Evolutionary conservation across 768 basidiomycete genomes (phyloP).

Genomic region (Fomitopsis pulvina): DNA sequence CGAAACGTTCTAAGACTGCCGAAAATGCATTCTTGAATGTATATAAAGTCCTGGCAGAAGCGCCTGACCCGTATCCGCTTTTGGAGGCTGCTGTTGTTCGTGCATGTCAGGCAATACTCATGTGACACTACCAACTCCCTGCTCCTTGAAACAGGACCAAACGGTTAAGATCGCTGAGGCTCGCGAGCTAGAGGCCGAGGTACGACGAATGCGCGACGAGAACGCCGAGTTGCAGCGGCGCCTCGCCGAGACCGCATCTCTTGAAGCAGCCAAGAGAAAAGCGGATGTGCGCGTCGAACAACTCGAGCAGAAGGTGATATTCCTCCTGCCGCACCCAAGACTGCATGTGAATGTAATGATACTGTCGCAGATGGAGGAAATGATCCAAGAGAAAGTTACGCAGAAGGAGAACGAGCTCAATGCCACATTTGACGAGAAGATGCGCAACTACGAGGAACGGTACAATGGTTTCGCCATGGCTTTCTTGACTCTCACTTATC

Average conservation of each 20-base stretch:
- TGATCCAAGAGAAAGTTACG: constrained; percentile 82
- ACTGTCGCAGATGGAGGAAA: constrained; percentile 78
- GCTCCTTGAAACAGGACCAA: constrained; percentile 61
- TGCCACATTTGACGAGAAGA: constrained; percentile 92
- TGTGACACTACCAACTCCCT: not conserved
- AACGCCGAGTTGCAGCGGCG: constrained; percentile 73
- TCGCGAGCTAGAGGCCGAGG: constrained; percentile 64
- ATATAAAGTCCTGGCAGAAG: constrained; percentile 95
- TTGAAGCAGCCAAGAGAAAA: constrained; percentile 73
- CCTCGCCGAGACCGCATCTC: constrained; percentile 50
- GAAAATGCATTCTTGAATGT: constrained; percentile 97
- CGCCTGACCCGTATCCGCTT: constrained; percentile 94
- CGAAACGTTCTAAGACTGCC: constrained; percentile 83
- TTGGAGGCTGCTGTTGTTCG: constrained; percentile 88
- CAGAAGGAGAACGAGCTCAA: constrained; percentile 97
- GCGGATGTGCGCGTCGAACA: constrained; percentile 67
- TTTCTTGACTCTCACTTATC: not conserved
- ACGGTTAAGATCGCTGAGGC: constrained; percentile 86
- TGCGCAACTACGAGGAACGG: constrained; percentile 96
- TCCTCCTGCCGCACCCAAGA: not conserved
- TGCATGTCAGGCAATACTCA: no score
- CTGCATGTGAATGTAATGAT: not conserved
- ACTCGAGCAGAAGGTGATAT: constrained; percentile 66
- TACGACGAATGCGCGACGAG: constrained; percentile 71
- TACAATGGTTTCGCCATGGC: constrained; percentile 25